Evolutionary conservation across 2,329 filamentous ascomycete genomes (phyloP).

Genomic region (Chrysoporthe austroafricana): DNA sequence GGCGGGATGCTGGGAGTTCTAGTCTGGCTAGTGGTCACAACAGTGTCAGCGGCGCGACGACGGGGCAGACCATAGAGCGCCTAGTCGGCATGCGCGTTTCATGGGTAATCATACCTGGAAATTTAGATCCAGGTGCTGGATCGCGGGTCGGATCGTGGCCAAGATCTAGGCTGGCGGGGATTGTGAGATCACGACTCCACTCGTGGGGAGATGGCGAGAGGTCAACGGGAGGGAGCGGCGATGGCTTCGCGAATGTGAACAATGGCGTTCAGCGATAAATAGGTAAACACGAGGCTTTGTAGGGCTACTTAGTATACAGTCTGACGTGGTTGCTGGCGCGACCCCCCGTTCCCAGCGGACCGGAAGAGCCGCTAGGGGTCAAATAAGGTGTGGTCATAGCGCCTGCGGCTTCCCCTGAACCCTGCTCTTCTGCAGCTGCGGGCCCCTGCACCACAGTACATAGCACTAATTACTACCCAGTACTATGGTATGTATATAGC

Average conservation of each 20-base stretch:
- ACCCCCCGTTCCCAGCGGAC: conserved; percentile 3
- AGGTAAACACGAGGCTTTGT: conserved; percentile 1
- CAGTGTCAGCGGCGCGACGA: conserved; percentile 16
- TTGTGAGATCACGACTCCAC: background rate
- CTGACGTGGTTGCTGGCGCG: conserved; percentile 16
- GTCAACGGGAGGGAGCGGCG: background rate
- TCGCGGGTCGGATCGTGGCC: conserved; percentile 5
- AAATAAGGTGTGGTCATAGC: conserved; percentile 26
- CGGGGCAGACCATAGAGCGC: background rate
- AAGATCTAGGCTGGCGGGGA: background rate
- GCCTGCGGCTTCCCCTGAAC: background rate
- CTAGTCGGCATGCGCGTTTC: background rate
- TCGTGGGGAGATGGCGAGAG: background rate
- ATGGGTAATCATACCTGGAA: conserved; percentile 17
- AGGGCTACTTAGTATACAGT: background rate
- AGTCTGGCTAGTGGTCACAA: conserved; percentile 3
- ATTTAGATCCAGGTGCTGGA: conserved; percentile 8
- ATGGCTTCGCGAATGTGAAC: background rate
- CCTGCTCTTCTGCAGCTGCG: background rate
- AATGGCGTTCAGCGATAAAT: background rate
- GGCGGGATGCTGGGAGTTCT: background rate
- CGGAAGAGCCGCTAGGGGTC: background rate
- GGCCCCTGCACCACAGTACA: background rate
- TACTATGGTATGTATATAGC: background rate
- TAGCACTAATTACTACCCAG: background rate